Evolutionary conservation across 1,284 basidiomycete species (phyloP), one percentile per base, ranked within the genome.

Genomic region (Rhodotorula glutinis): DNA sequence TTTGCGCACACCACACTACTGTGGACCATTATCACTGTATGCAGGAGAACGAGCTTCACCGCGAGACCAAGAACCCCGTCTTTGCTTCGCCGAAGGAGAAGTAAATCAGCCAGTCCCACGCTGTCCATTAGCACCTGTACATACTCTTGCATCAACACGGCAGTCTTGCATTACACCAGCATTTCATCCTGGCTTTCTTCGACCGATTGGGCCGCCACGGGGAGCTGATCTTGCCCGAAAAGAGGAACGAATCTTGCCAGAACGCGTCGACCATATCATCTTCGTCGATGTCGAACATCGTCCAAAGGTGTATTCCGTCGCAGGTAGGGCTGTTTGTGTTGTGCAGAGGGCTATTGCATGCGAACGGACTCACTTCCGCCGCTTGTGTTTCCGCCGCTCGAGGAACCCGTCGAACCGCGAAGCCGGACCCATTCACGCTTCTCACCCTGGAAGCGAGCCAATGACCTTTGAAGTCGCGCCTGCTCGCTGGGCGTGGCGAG

Each of bases 401-500:
- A 38, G 5, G 33, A 11, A 7, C 33, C 33, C 5, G 27, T 53
- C 16, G 13, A 2, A 21, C 40, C 14, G 5, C 40, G 29, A 3
- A 19, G 25, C 19, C 16, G 27, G 7, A 49, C 25, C 27, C 47
- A 17, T 56, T 58, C 57, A 17, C 62, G 43, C 57, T 63, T 57
- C n/a, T 51, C 51, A 8, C 17, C 14, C 10, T 40, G 29, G 23
- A n/a, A 43, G 19, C 10, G 30, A 25, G 33, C 55, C 23, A 44
- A 41, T 11, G 40, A 25, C 40, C 41, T 30, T 4, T 38, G 30
- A 25, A 58, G 62, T 17, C 43, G 51, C 17, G n/a, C 53, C 47
- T 57, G 19, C 9, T 44, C 30, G 8, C 13, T n/a, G 1, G 23
- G 40, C 1, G 19, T 7, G 7, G 29, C 23, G 33, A 57, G 10